Evolutionary conservation across 2,329 filamentous ascomycete genomes (phyloP).

Genomic region (Phoma herbarum): DNA sequence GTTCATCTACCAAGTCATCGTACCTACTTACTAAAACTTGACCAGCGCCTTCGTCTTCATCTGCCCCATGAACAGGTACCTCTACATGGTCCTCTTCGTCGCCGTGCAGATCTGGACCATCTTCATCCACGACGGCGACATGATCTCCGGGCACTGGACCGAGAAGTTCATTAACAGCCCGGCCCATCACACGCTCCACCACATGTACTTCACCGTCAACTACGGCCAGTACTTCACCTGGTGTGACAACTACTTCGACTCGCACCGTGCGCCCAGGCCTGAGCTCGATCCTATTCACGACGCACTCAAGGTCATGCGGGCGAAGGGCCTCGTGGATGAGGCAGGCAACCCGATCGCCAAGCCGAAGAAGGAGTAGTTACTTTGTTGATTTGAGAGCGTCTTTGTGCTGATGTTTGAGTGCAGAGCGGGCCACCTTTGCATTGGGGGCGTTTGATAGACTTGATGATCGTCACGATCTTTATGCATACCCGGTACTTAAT

Average conservation of each 20-base stretch:
- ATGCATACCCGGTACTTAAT: conserved; percentile 17
- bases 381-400: conserved; percentile 2
- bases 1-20: conserved; percentile 16
- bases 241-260: conserved; percentile 58
- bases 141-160: conserved; percentile 59
- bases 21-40: conserved; percentile 11
- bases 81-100: conserved; percentile 57
- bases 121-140: conserved; percentile 61
- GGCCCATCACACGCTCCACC: conserved; percentile 60
- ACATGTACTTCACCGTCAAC: conserved; percentile 62
- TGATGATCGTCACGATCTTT: conserved; percentile 10
- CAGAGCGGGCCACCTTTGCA: conserved; percentile 16
- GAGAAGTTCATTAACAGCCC: conserved; percentile 60
- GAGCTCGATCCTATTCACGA: conserved; percentile 58
- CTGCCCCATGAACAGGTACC: conserved; percentile 58
- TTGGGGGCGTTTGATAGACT: conserved; percentile 16
- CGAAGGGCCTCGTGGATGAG: conserved; percentile 57
- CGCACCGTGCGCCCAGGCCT: conserved; percentile 56
- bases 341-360: conserved; percentile 51
- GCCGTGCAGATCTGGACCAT: conserved; percentile 61
- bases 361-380: conserved; percentile 22
- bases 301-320: conserved; percentile 56
- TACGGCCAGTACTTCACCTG: conserved; percentile 62
- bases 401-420: background rate
- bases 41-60: conserved; percentile 56